Base-by-base conservation (phyloP, 1,139 yeast species). In the Yamadazyma jaroonii region DNA sequence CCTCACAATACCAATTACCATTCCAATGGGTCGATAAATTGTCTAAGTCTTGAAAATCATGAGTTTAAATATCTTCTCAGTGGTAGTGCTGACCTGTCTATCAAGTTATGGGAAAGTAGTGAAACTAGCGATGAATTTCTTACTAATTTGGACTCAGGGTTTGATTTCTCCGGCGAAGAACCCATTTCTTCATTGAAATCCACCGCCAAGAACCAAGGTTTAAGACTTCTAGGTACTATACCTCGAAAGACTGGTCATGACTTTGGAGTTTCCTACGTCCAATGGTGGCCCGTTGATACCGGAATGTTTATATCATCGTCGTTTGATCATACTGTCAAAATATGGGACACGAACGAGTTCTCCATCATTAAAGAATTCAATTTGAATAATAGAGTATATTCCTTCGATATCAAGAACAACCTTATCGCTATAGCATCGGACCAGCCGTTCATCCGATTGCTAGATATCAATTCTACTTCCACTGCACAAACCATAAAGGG, bases 271-370 rank as follows among this genome's bases (percentile, higher is more conserved):
- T 84, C 95, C 0, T 64, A 77, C 12, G 68, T 87, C 1, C 71
- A 74, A 50, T 90, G 97, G 97, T 90, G 95, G 92, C 90, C 95
- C 0, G 67, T 67, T 37, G 97, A 90, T 57, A 79, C 82, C 20
- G 97, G 96, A 1, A 73, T 90, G 79, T 89, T 89, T 62, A 72
- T 88, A 9, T 74, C 89, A 2, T 79, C 89, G 0, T 86, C 96
- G 0, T 87, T 82, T 54, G 97, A 90, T 54, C 80, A 78, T 42
- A 73, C 79, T 0, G 77, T 89, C 22, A 85, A 83, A 45, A 70
- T 88, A 0, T 90, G 96, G 95, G 96, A 88, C 54, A 75, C 96
- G 0, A 74, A 75, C 42, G 65, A 74, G 21, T 61, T 86, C 46
- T 61, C 64, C 10, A 77, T 81, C 9, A 95, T 81, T 0, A 87